Conservation (phyloP, 345 rosid genomes). For the Passiflora organensis region DNA sequence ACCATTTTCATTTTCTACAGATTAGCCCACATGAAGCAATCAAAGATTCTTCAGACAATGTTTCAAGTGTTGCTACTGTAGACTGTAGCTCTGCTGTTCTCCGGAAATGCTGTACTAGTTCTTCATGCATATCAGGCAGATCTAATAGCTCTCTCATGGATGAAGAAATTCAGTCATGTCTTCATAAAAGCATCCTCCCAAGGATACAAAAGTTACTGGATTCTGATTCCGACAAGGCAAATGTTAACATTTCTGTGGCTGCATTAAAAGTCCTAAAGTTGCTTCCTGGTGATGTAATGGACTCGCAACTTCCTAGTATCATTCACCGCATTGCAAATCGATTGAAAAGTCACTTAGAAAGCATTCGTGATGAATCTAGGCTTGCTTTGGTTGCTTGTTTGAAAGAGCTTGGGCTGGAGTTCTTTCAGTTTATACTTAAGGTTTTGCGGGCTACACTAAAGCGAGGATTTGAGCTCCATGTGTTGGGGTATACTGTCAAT, state of each 20-base stretch:
- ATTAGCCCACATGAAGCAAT: slow-evolving; percentile 30
- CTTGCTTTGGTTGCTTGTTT: slow-evolving; percentile 76
- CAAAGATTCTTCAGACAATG: slow-evolving; percentile 14
- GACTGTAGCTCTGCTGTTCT: not conserved
- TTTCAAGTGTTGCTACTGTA: slow-evolving; percentile 13
- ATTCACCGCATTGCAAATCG: slow-evolving; percentile 63
- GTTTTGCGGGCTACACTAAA: slow-evolving; percentile 63
- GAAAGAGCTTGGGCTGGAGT: slow-evolving; percentile 86
- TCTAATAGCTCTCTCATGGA: slow-evolving; percentile 16
- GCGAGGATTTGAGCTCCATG: slow-evolving; percentile 83
- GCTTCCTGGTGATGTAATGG: slow-evolving; percentile 72
- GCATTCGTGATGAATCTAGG: slow-evolving; percentile 76
- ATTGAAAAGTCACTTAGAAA: slow-evolving; percentile 62
- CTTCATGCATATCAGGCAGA: slow-evolving; percentile 19
- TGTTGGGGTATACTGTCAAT: slow-evolving; percentile 70
- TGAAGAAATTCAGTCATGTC: slow-evolving; percentile 49
- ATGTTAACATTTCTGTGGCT: slow-evolving; percentile 61
- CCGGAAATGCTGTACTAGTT: not conserved
- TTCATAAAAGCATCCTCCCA: slow-evolving; percentile 56
- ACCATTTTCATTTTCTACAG: slow-evolving; percentile 59
- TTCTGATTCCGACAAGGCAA: slow-evolving; percentile 57
- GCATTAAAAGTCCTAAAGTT: slow-evolving; percentile 80
- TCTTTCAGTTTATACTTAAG: slow-evolving; percentile 55
- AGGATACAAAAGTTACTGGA: slow-evolving; percentile 61
- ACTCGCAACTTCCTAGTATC: slow-evolving; percentile 68